Conservation (phyloP, 139 green algal genomes). For the Marvania coccoides region DNA sequence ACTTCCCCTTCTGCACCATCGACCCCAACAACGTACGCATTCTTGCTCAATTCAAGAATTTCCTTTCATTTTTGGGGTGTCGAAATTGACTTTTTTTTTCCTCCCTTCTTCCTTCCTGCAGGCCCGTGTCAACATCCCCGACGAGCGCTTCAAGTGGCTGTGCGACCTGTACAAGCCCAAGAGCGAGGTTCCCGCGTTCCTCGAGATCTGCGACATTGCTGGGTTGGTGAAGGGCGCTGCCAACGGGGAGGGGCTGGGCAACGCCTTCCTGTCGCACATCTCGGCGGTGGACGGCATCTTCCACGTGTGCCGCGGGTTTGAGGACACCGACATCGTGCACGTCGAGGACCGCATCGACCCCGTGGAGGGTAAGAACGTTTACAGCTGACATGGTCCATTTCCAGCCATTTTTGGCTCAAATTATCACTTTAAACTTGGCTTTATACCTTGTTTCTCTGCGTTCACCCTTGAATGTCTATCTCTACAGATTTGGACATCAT, state of each 20-base stretch:
- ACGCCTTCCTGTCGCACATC: slow-evolving; percentile 97
- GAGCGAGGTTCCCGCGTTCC: slow-evolving; percentile 72
- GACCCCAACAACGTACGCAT: slow-evolving; percentile 76
- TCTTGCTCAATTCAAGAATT: not conserved
- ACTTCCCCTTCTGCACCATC: slow-evolving; percentile 97
- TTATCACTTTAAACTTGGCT: too few species aligned
- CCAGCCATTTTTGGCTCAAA: not conserved
- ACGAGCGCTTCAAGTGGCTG: slow-evolving; percentile 95
- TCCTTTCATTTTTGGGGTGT: not conserved
- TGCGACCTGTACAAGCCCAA: slow-evolving; percentile 55
- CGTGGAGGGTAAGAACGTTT: slow-evolving; percentile 43
- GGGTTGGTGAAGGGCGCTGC: slow-evolving; percentile 84
- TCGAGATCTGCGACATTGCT: slow-evolving; percentile 96
- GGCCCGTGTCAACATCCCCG: slow-evolving; percentile 90
- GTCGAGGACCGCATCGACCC: slow-evolving; percentile 95
- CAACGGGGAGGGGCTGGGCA: slow-evolving; percentile 89
- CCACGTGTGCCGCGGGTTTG: slow-evolving; percentile 94
- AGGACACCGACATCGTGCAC: slow-evolving; percentile 71
- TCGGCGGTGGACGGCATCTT: slow-evolving; percentile 94
- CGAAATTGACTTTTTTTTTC: not conserved
- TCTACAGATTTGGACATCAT: slow-evolving; percentile 93
- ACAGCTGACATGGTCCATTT: not conserved
- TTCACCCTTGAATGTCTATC: too few species aligned
- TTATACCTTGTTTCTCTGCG: too few species aligned
- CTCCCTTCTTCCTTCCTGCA: slow-evolving; percentile 12